Evolutionary conservation across 169 alveolate genomes (phyloP), one percentile per base, ranked within the genome.

Genomic region (Plasmodium vivax): DNA sequence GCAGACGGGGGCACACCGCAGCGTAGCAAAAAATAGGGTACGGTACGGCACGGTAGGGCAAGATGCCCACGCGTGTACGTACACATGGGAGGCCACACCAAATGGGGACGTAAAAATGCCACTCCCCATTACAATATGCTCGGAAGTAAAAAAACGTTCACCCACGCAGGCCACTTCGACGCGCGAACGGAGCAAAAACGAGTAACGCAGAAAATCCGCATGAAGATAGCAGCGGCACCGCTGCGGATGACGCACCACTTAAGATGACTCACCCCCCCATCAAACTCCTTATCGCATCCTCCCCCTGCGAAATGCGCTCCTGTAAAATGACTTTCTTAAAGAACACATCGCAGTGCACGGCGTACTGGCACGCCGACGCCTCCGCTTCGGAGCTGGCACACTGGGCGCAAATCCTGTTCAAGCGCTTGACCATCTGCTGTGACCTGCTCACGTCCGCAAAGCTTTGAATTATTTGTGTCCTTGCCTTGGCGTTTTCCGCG

Each of bases 311-410:
- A 92, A 93, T 92, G 54, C 73, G 88, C 32, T 92, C 95, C 81
- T 45, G 94, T 58, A 62, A 74, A 34, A 79, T 81, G 72, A 82
- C 82, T 58, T 45, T 92, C 85, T 94, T 92, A 62, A 83, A 71
- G 85, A 74, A 74, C 38, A 95, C 92, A 68, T 92, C 92, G 27
- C 96, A 95, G 79, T 95, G 96, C 74, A 94, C 84, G 32, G 96
- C 95, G 71, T 95, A 92, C n/a, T 92, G 93, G 58, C 96, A 95
- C n/a, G 94, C 92, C 51, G 85, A 68, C 32, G 95, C 95, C 45
- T 82, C 93, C 81, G 85, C 92, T 68, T 94, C 94, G 19, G 95
- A 79, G 68, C 87, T 93, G 3, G 96, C 93, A 84, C 96, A 95
- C 36, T 30, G 71, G 23, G 82, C 92, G 54, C 96, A 95, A 19